Evolutionary conservation across 306 rosid species (phyloP), one percentile per base, ranked within the genome.

Genomic region (Rosa multiflora): DNA sequence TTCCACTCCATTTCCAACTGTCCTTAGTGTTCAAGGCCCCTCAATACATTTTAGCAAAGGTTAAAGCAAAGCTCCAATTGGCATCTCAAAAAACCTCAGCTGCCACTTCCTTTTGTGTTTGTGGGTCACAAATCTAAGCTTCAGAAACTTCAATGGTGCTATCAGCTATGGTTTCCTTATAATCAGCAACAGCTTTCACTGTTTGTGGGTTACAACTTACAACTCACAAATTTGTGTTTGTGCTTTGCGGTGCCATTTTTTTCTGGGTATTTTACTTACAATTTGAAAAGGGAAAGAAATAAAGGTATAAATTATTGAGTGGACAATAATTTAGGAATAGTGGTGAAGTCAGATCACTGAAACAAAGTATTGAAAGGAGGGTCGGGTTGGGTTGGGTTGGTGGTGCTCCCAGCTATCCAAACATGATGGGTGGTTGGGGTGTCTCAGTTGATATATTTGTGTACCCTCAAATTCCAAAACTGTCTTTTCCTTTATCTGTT

Each of bases 391-490:
- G 78, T 4, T 67, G 32, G 83, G 88, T 73, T 56, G 85, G 88
- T 84, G 87, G 79, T 91, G 93, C 84, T 89, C 94, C 90, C 88
- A 83, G 53, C 81, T 85, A 73, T 66, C 86, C 85, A 56, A 82
- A 83, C 93, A 91, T 88, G 93, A 93, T 90, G 97, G 91, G 97
- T 90, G 85, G 97, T 89, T 90, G 86, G 97, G 97, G 96, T 84
- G 90, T 86, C 88, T 82, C 85, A 83, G 76, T 84, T 87, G 67
- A 46, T 29, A 10, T 29, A 26, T 69, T 29, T 55, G 53, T 86
- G 80, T 78, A 83, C 81, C 87, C 70, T 67, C 69, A 82, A 81
- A 86, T 86, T 90, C 83, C 90, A 80, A 81, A 62, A 82, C 86
- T 84, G 87, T 89, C 90, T 79, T 85, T 78, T 82, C 88, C 83